Conservation (phyloP, 2,329 filamentous ascomycete genomes). For the Calonectria leucothoes region DNA sequence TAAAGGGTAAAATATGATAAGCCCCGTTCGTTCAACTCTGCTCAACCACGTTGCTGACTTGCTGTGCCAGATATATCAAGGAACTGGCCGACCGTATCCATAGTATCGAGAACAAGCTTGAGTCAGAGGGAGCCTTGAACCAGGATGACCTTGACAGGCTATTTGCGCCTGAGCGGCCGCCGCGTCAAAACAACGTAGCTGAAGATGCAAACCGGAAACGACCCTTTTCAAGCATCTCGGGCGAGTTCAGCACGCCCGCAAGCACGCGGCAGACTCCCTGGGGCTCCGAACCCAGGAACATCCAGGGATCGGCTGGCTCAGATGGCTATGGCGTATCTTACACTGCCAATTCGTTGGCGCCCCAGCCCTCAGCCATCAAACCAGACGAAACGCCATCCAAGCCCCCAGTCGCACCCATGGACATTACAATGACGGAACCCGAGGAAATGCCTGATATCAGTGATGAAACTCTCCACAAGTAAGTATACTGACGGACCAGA, state of each 20-base stretch:
- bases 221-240: constrained; percentile 61
- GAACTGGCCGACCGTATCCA: constrained; percentile 88
- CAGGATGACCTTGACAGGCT: constrained; percentile 60
- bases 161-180: constrained; percentile 49
- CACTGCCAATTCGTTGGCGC: constrained; percentile 57
- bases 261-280: constrained; percentile 58
- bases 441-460: constrained; percentile 53
- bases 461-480: constrained; percentile 60
- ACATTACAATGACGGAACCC: constrained; percentile 48
- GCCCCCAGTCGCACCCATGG: constrained; percentile 48
- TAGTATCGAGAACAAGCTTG: constrained; percentile 83
- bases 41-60: constrained; percentile 18
- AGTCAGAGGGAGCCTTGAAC: constrained; percentile 58
- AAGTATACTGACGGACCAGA: constrained; percentile 32
- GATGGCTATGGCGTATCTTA: constrained; percentile 48
- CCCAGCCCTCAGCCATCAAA: constrained; percentile 56
- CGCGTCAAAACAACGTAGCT: constrained; percentile 44
- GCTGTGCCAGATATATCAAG: constrained; percentile 80
- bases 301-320: constrained; percentile 53
- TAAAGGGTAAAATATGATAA: constrained; percentile 75
- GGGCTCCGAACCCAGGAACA: constrained; percentile 60
- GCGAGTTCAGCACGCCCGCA: constrained; percentile 54
- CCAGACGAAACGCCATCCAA: constrained; percentile 51
- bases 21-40: not conserved
- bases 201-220: constrained; percentile 55